A percentile compares a stretch with the other conserved stretches of the same genome.
These are phyloP conservation scores for Kwoniella newhampshirensis DNA, from an alignment of 768 basidiomycete genomes.

Conservation along the genomic window DNA sequence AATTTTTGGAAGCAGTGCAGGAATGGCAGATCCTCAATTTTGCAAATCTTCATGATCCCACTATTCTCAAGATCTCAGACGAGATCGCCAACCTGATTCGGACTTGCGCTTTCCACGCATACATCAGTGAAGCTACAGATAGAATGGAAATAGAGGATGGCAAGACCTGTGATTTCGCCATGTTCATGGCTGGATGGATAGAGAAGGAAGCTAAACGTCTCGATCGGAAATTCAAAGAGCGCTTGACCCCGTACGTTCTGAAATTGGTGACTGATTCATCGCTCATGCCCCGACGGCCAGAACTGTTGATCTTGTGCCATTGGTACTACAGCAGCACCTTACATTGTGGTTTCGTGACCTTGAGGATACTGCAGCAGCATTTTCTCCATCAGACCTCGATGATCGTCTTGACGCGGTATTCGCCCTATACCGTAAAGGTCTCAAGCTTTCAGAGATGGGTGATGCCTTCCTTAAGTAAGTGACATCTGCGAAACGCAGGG, in stretches of 20 bases:
- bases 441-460: conserved; percentile 74
- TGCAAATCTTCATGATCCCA: conserved; percentile 3
- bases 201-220: conserved; percentile 80
- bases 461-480: conserved; percentile 77
- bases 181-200: conserved; percentile 74
- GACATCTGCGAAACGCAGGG: conserved; percentile 3
- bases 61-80: conserved; percentile 10
- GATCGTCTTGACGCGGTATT: conserved; percentile 69
- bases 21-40: conserved; percentile 23
- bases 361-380: conserved; percentile 25
- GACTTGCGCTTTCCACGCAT: conserved; percentile 36
- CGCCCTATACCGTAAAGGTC: conserved; percentile 74
- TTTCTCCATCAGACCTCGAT: conserved; percentile 6
- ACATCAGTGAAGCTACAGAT: conserved; percentile 35
- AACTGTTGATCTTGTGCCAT: conserved; percentile 30
- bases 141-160: conserved; percentile 37
- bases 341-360: conserved; percentile 37
- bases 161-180: conserved; percentile 45
- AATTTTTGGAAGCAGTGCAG: conserved; percentile 26
- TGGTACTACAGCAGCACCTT: conserved; percentile 32
- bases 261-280: background rate
- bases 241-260: conserved; percentile 69
- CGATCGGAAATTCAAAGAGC: conserved; percentile 82
- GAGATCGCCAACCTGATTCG: conserved; percentile 27
- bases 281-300: conserved; percentile 1